Evolutionary conservation across 129 eudicot species (phyloP).

Genomic region (Solidago caesia): DNA sequence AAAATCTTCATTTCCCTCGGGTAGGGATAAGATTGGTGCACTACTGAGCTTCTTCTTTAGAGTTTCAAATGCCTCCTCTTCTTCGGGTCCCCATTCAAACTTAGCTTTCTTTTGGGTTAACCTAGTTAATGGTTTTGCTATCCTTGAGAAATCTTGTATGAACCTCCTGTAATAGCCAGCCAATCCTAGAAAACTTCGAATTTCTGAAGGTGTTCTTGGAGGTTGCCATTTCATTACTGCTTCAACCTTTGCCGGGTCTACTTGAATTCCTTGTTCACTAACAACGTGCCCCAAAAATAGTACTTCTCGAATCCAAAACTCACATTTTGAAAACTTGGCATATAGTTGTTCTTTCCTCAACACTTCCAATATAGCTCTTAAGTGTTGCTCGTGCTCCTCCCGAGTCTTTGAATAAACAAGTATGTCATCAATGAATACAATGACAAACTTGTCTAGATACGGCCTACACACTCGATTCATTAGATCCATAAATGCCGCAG

Average conservation of each 20-base stretch:
- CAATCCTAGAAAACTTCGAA: neutral
- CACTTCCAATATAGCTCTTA: neutral
- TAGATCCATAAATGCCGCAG: neutral
- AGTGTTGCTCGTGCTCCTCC: neutral
- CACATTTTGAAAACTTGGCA: neutral
- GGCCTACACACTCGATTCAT: neutral
- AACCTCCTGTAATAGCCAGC: neutral
- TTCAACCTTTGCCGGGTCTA: neutral
- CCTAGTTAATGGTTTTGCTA: neutral
- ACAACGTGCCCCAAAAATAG: neutral
- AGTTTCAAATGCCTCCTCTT: neutral
- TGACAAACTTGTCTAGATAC: neutral
- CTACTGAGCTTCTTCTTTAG: neutral
- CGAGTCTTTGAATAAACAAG: neutral
- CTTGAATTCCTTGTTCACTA: neutral
- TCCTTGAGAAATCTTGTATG: neutral
- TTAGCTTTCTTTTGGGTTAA: neutral
- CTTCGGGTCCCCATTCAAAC: neutral
- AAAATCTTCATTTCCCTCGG: neutral
- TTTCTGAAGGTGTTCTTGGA: neutral
- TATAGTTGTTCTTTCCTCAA: neutral
- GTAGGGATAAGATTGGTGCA: neutral
- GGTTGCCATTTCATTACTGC: neutral
- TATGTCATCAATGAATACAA: neutral
- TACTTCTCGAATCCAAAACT: neutral